Evolutionary conservation across 108 stramenopile genomes (phyloP), one percentile per base, ranked within the genome.

Genomic region (Cyclotella choctawhatcheeana): DNA sequence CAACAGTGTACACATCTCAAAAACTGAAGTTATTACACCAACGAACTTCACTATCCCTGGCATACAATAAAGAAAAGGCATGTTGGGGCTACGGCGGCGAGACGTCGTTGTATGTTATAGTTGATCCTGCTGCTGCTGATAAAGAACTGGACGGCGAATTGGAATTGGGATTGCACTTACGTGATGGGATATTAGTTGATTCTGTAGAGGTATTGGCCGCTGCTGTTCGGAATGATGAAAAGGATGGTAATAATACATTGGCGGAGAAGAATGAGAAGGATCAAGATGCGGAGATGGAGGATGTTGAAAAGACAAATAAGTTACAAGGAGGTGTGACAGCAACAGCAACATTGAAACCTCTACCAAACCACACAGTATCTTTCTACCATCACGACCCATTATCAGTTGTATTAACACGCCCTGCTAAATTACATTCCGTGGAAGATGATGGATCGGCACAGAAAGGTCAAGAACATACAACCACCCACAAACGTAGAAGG

Each of bases 61-160:
- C 81, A 6, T 77, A 59, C 48, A 50, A 76, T 40, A 37, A 51
- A 1, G n/a, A 20, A 12, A 50, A 34, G 31, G 69, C n/a, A n/a
- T n/a, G 81, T 5, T 82, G 81, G 81, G 81, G 73, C 0, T 82
- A 82, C 50, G 48, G 37, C 25, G 81, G 81, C 27, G 81, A 77
- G 37, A 82, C 81, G 7, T 61, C 76, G 5, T 35, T 82, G 56
- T 82, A 82, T 50, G 51, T 76, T 2, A 64, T 73, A 44, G 67
- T 44, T 44, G 32, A 43, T 53, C 33, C 8, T 22, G 63, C 72
- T 44, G 40, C 0, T 6, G 18, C 18, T 32, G 33, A 13, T 34
- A 32, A 20, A 25, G 35, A 26, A 13, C 30, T 1, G 44, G 56
- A 30, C 5, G 34, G 61, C 26, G 30, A 53, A 20, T 58, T 74